Conservation (phyloP, 1,284 basidiomycete genomes). For the Leccinum insolens region DNA sequence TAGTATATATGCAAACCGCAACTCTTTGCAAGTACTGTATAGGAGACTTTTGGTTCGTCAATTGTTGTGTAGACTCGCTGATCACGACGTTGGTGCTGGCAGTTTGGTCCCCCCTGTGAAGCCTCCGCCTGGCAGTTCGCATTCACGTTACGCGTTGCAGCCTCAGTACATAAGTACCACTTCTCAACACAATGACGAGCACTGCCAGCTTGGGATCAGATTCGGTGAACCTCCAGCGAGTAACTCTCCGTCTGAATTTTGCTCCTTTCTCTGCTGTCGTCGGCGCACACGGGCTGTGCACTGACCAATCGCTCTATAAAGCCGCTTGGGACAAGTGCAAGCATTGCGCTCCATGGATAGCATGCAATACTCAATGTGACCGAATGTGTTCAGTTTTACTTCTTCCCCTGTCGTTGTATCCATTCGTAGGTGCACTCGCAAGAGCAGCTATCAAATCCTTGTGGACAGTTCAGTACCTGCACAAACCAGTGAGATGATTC, state of each 20-base stretch:
- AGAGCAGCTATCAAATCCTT: slow-evolving; percentile 70
- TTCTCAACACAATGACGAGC: too few relatives aligned
- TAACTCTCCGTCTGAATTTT: slow-evolving; percentile 63
- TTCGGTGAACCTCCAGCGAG: slow-evolving; percentile 29
- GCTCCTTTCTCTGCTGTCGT: slow-evolving; percentile 77
- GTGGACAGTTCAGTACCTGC: slow-evolving; percentile 70
- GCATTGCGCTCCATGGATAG: slow-evolving; percentile 37
- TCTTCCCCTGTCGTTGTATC: slow-evolving; percentile 70
- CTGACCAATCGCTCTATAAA: slow-evolving; percentile 61
- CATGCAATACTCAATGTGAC: not conserved
- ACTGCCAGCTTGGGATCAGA: too few relatives aligned
- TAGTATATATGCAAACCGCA: too few relatives aligned
- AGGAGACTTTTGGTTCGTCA: too few relatives aligned
- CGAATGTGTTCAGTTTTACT: slow-evolving; percentile 54
- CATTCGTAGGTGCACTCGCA: slow-evolving; percentile 64
- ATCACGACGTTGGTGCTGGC: too few relatives aligned
- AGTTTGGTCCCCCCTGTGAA: too few relatives aligned
- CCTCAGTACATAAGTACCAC: too few relatives aligned
- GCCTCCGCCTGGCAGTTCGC: too few relatives aligned
- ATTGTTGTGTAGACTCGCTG: too few relatives aligned
- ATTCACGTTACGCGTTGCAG: too few relatives aligned
- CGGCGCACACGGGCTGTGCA: slow-evolving; percentile 72
- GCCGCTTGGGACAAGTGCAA: slow-evolving; percentile 79
- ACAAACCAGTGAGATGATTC: slow-evolving; percentile 56
- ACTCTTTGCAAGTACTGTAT: too few relatives aligned